Base-by-base conservation (phyloP, 441 rosid genomes). In the Populus hybrid region DNA sequence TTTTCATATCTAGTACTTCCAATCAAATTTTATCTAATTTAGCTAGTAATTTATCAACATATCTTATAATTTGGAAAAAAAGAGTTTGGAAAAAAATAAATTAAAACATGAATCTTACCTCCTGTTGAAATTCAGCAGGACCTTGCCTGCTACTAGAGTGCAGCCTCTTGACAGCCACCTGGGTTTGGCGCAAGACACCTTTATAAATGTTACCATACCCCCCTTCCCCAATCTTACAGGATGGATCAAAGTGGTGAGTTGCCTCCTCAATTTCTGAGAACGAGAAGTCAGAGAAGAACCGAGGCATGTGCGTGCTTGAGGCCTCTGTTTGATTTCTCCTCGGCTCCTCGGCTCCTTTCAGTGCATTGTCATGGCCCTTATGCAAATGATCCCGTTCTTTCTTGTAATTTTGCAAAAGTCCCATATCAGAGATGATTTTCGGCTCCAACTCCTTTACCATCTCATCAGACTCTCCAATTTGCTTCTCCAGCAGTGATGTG, bases 131-230 rank as follows among this genome's bases (percentile, higher is more conserved):
- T 83, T 94, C 98, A 6, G 91, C 70, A 16, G 92, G 97, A 30
- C 98, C 98, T 86, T 96, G 99, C 84, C 85, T 78, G 86, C 97
- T 92, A 76, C 87, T 79, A 81, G 95, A 79, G 80, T 92, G 87
- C 82, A 89, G 79, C 83, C 84, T 85, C 86, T 96, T 96, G 70
- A 96, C 90, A 72, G 98, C 98, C 83, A 92, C 99, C 64, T 79
- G 87, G 23, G 89, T 90, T 76, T 91, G 91, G 64, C 88, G 87
- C 76, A 96, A 87, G 34, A 80, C 4, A 77, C 96, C 97, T 82
- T 82, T 86, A 79, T 91, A 94, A 82, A 96, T 92, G 87, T 89
- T 94, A 68, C 98, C 99, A 82, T 91, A 94, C 72, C 99, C 97
- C 34, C 99, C 99, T 90, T 92, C 98, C 38, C 97, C 99, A 75